Conservation (phyloP, 2,329 filamentous ascomycete species). For the Fusarium globosum region DNA sequence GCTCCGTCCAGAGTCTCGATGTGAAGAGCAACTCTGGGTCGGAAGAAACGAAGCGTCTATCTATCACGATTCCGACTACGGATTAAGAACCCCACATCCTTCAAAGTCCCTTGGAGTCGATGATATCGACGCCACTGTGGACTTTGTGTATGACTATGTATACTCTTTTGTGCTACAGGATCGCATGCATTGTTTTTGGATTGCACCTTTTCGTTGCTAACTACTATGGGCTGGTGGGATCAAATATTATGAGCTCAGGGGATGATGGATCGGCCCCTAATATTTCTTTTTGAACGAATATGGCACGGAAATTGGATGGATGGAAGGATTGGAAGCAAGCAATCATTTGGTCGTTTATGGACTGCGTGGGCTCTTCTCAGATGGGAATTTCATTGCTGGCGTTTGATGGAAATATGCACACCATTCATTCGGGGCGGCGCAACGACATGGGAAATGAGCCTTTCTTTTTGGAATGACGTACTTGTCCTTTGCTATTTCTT, state of each 20-base stretch:
- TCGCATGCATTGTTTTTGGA: constrained; percentile 29
- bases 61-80: constrained; percentile 44
- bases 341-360: constrained; percentile 7
- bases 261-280: not conserved
- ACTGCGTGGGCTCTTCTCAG: not conserved
- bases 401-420: constrained; percentile 32
- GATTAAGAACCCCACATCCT: constrained; percentile 21
- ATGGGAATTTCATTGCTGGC: constrained; percentile 22
- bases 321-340: constrained; percentile 10
- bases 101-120: not conserved
- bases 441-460: constrained; percentile 24
- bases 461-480: constrained; percentile 20
- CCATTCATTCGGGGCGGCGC: constrained; percentile 32
- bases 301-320: constrained; percentile 21
- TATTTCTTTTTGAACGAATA: constrained; percentile 27
- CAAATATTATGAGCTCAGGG: constrained; percentile 6
- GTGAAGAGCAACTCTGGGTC: constrained; percentile 40
- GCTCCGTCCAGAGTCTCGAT: constrained; percentile 45
- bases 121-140: not conserved
- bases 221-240: not conserved
- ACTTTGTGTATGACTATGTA: constrained; percentile 41
- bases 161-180: constrained; percentile 34
- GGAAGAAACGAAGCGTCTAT: constrained; percentile 44
- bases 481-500: constrained; percentile 28
- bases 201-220: constrained; percentile 1